Conservation (phyloP, 768 basidiomycete genomes). For the Rossbeevera mucosa region DNA sequence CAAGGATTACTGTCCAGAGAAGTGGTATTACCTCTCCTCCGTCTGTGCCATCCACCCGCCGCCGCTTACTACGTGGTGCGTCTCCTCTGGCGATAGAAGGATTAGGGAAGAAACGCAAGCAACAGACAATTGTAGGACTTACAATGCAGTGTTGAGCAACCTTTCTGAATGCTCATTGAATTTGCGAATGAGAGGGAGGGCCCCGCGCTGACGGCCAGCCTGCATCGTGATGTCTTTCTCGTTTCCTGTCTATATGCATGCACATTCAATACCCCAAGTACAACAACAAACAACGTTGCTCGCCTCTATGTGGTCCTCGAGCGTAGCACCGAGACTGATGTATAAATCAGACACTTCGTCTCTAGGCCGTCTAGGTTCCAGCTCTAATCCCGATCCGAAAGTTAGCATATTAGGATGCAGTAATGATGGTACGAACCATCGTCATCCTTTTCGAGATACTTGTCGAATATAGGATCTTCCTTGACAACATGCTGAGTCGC, state of each 20-base stretch:
- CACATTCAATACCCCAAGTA: not conserved
- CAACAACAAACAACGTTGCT: not conserved
- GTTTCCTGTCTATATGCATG: slow-evolving; percentile 67
- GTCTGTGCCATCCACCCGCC: slow-evolving; percentile 41
- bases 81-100: slow-evolving; percentile 43
- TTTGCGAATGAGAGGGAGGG: slow-evolving; percentile 88
- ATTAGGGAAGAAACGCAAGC: not conserved
- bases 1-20: not conserved
- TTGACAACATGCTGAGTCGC: slow-evolving; percentile 81
- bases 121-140: slow-evolving; percentile 18
- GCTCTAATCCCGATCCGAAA: slow-evolving; percentile 37
- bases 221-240: slow-evolving; percentile 93
- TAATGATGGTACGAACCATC: slow-evolving; percentile 57
- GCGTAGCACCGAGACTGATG: slow-evolving; percentile 82
- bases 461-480: slow-evolving; percentile 91
- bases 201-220: slow-evolving; percentile 81
- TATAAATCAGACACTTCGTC: slow-evolving; percentile 70
- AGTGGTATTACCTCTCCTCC: slow-evolving; percentile 40
- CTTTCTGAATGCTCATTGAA: slow-evolving; percentile 98
- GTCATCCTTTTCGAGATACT: slow-evolving; percentile 93
- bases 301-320: slow-evolving; percentile 89
- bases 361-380: slow-evolving; percentile 71
- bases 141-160: slow-evolving; percentile 78
- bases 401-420: not conserved
- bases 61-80: slow-evolving; percentile 54